These are phyloP conservation scores for Skeletonema grethae DNA, from an alignment of 108 stramenopile species.

Conservation along the genomic window DNA sequence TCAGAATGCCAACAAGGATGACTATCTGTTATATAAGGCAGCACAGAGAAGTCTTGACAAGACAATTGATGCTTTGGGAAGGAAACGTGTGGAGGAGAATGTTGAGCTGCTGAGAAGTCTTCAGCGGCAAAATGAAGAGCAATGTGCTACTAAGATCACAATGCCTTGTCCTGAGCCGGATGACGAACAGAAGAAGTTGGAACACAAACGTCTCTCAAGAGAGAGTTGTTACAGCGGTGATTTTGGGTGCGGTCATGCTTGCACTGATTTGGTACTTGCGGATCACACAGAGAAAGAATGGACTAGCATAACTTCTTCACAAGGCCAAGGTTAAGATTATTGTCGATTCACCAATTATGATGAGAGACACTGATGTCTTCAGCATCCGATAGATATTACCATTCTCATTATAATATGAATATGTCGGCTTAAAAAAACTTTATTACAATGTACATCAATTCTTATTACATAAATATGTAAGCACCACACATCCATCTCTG, in stretches of 20 bases:
- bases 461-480: too few relatives aligned
- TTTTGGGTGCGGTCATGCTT: not conserved
- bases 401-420: too few relatives aligned
- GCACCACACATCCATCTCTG: too few relatives aligned
- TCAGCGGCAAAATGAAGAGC: not conserved
- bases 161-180: not conserved
- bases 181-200: not conserved
- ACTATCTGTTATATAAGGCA: conserved; percentile 36
- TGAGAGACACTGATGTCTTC: too few relatives aligned
- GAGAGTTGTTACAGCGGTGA: not conserved
- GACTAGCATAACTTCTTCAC: not conserved
- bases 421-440: too few relatives aligned
- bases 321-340: not conserved
- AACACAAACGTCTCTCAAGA: not conserved
- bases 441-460: too few relatives aligned
- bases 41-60: conserved; percentile 49
- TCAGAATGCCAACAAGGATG: conserved; percentile 29
- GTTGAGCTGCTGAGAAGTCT: conserved; percentile 15
- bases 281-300: not conserved
- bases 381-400: too few relatives aligned
- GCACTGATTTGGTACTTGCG: not conserved
- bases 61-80: conserved; percentile 56
- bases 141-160: not conserved
- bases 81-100: conserved; percentile 23
- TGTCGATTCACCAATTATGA: too few relatives aligned